Conservation (phyloP, 1,284 basidiomycete genomes). For the Microbotryomycetes sp. region DNA sequence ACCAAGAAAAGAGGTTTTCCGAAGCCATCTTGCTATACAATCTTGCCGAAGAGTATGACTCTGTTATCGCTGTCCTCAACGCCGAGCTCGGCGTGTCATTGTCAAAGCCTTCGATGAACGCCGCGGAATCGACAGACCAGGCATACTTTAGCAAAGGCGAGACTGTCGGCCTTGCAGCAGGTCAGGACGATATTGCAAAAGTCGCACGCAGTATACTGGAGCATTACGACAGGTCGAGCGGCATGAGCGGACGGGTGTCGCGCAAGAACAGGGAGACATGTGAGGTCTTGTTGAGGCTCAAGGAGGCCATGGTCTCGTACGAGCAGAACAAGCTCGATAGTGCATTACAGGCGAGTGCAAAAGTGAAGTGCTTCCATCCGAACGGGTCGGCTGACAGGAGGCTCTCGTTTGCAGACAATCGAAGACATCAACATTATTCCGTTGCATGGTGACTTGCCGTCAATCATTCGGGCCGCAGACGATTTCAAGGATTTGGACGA, state of each 20-base stretch:
- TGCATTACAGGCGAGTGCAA: slow-evolving; percentile 62
- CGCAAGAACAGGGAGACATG: slow-evolving; percentile 62
- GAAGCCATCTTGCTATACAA: slow-evolving; percentile 96
- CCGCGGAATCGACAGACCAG: slow-evolving; percentile 1
- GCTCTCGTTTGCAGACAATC: slow-evolving; percentile 54
- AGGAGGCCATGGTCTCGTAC: slow-evolving; percentile 73
- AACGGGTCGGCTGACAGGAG: slow-evolving; percentile 3
- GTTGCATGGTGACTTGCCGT: slow-evolving; percentile 72
- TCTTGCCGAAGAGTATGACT: slow-evolving; percentile 82
- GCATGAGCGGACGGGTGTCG: slow-evolving; percentile 64
- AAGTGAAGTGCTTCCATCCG: background rate
- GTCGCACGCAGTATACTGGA: slow-evolving; percentile 75
- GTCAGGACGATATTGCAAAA: slow-evolving; percentile 61
- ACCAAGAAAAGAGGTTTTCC: slow-evolving; percentile 61
- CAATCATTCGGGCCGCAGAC: slow-evolving; percentile 78
- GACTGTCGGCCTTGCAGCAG: slow-evolving; percentile 50
- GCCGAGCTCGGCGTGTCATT: slow-evolving; percentile 81
- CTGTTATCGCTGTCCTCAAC: slow-evolving; percentile 80
- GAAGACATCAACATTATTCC: slow-evolving; percentile 85
- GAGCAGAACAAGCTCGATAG: slow-evolving; percentile 63
- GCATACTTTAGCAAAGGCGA: slow-evolving; percentile 11
- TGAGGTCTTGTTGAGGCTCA: slow-evolving; percentile 63
- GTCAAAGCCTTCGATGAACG: slow-evolving; percentile 48
- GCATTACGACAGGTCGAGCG: slow-evolving; percentile 75
- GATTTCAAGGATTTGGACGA: slow-evolving; percentile 84